Evolutionary conservation across 306 rosid species (phyloP), one percentile per base, ranked within the genome.

Genomic region (Luffa aegyptiaca): DNA sequence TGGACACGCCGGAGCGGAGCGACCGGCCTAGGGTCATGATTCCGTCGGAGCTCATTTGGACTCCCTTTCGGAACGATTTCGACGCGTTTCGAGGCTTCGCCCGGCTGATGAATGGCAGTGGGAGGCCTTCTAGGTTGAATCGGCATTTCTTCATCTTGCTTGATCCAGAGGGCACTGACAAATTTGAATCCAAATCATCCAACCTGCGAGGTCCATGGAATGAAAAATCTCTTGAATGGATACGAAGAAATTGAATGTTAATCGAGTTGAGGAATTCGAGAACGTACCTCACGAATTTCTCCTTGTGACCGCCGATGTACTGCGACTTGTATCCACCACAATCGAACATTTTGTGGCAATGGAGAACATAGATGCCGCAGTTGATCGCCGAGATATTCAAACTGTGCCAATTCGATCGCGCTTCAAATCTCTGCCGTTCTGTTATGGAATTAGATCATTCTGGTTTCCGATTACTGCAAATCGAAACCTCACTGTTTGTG

Each of bases 31-130:
- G 68, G 74, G 90, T 90, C 18, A 0, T 84, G 33, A 95, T 82
- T 84, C 98, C 97, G 80, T 88, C 92, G 82, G 97, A 92, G 80
- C 97, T 89, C 68, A 3, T 88, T 80, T 62, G 42, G 16, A 78
- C 73, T 45, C 74, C 74, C 11, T 64, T 53, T 56, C 80, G 83
- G 33, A 91, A 86, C 3, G 98, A 90, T 83, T 75, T 83, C 6
- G 97, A 86, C 5, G 91, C 13, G 5, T 80, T 88, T 64, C 78
- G 90, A 3, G 59, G 58, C 70, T 37, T 86, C 33, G 79, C 57
- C 3, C 88, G 89, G 13, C 87, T 82, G 1, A 82, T 82, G 58
- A 88, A 42, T 5, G 88, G 87, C 11, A 76, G 7, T 11, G 78
- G 78, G 13, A 85, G 37, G 10, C 81, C 61, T 16, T 94, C 90